Conservation (phyloP, 2,329 filamentous ascomycete species). For the Fusarium palustre region DNA sequence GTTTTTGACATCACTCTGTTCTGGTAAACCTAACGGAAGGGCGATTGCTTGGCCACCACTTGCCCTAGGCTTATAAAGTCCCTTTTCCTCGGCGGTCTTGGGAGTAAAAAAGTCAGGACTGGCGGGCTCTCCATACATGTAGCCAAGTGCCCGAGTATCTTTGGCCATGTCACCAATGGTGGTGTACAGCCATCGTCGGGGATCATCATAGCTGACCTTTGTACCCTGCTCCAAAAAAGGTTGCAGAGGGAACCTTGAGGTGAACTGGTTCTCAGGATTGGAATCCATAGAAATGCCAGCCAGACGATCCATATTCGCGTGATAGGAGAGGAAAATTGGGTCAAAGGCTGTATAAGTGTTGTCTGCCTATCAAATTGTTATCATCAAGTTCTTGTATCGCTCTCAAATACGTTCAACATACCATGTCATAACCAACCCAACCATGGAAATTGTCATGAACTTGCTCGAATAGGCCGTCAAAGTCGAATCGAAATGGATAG, state of each 20-base stretch:
- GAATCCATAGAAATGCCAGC: background rate
- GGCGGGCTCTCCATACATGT: constrained; percentile 1
- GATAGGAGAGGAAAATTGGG: background rate
- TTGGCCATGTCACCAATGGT: constrained; percentile 1
- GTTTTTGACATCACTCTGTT: background rate
- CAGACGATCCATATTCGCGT: background rate
- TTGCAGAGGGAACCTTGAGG: background rate
- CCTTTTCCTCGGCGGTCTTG: background rate
- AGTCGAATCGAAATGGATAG: background rate
- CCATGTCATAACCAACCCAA: background rate
- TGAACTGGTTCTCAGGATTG: background rate
- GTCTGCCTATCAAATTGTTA: background rate
- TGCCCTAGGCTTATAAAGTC: background rate
- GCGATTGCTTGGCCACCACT: background rate
- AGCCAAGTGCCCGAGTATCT: background rate
- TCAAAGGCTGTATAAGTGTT: background rate
- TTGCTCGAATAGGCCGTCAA: constrained; percentile 1
- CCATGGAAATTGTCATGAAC: background rate
- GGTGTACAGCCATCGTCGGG: background rate
- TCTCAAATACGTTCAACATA: background rate
- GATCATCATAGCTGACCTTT: background rate
- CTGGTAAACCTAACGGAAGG: background rate
- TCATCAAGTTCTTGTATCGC: background rate
- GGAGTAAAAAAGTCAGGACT: background rate
- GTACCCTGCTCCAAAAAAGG: background rate